Evolutionary conservation across 2,329 filamentous ascomycete species (phyloP), one percentile per base, ranked within the genome.

Genomic region (Neodidymelliopsis sp.): DNA sequence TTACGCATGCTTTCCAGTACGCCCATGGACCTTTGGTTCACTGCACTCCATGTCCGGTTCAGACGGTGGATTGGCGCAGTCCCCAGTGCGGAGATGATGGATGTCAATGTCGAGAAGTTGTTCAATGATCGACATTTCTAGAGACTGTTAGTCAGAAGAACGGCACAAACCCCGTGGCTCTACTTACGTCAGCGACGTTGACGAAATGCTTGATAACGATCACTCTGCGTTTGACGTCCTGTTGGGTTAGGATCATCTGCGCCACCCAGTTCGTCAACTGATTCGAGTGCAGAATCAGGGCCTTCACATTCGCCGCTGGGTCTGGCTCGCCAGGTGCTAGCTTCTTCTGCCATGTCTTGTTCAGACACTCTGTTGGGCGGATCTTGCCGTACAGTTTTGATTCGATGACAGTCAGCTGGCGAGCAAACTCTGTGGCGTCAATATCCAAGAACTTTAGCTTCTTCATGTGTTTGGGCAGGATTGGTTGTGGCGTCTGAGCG

Each of bases 321-420:
- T 96, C 91, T 5, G 88, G 83, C 55, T 92, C 89, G 52, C 88
- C 87, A 24, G 92, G 88, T 7, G 78, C 83, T 49, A 95, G 81
- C 78, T 97, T 97, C 82, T 95, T 97, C 75, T 96, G 91, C 94
- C 94, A 99, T 4, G 92, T 97, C 80, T 99, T 99, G 76, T 96
- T 97, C 53, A 99, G 78, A 71, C 93, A 97, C 73, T 99, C 94
- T 0, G 91, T 94, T 0, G 93, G 89, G 73, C 93, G 93, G 73
- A 99, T 96, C 77, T 96, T 97, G 62, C 89, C 90, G 67, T 97
- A 99, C 1, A 97, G 81, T 54, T 88, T 88, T 2, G 92, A 96
- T 74, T 99, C 94, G 57, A 97, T 96, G 58, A 99, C 94, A 0
- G 94, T 99, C 55, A 99, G 81, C 73, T 99, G 94, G 36, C 94